Percentiles rank a stretch among this genome's conserved stretches.
Evolutionary conservation across 2,329 filamentous ascomycete genomes (phyloP).

Genomic region (Chaetomium globosum): DNA sequence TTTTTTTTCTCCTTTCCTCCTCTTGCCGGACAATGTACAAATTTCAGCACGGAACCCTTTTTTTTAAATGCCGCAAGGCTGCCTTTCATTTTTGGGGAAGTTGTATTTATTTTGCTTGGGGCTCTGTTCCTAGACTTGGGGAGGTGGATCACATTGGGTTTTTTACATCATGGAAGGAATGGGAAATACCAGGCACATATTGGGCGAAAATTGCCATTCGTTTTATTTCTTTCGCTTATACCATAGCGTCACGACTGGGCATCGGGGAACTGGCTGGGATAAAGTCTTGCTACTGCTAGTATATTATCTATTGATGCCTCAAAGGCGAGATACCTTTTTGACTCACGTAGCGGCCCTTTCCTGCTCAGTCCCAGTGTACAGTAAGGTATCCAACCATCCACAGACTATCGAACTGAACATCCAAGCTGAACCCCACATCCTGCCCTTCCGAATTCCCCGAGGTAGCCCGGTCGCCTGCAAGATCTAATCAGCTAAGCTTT

Average conservation of each 20-base stretch:
- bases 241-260: constrained; percentile 19
- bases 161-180: constrained; percentile 13
- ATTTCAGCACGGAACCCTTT: constrained; percentile 1
- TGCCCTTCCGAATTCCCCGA: neutral
- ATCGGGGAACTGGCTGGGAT: constrained; percentile 16
- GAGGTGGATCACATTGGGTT: constrained; percentile 8
- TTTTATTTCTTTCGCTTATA: constrained; percentile 13
- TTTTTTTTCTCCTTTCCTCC: neutral
- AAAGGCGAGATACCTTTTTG: neutral
- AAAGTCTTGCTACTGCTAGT: constrained; percentile 11
- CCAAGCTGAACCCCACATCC: no score
- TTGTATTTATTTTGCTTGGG: constrained; percentile 20
- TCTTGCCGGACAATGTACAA: constrained; percentile 15
- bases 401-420: no score
- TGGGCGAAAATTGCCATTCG: constrained; percentile 14
- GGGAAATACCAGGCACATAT: constrained; percentile 24
- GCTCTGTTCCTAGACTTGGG: constrained; percentile 9
- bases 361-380: neutral
- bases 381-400: neutral
- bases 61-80: constrained; percentile 7
- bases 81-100: constrained; percentile 6
- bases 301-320: constrained; percentile 8
- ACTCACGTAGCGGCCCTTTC: neutral
- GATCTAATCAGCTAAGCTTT: neutral
- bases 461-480: neutral